Evolutionary conservation across 441 rosid species (phyloP), one percentile per base, ranked within the genome.

Genomic region (Mallotus repandus): DNA sequence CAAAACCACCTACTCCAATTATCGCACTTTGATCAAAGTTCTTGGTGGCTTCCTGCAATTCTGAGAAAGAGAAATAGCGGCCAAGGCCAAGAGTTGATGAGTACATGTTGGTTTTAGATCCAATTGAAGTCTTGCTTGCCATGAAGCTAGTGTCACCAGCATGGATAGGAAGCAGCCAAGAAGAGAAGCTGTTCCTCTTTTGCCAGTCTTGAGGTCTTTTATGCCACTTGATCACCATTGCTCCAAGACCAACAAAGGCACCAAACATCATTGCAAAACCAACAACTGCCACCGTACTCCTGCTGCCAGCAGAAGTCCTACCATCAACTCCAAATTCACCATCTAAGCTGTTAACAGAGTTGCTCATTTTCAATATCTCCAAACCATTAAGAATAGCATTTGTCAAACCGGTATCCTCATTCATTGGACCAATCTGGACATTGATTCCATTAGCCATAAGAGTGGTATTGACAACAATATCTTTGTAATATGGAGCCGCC

Each of bases 211-310:
- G 93, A 11, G 98, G 97, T 53, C 97, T 84, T 83, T 83, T 89
- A 69, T 87, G 94, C 98, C 97, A 92, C 78, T 84, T 90, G 46
- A 90, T 77, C 63, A 94, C 94, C 98, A 92, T 92, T 35, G 98
- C 97, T 16, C 98, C 98, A 12, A 94, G 91, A 10, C 98, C 97
- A 10, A 88, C 86, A 75, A 94, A 90, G 10, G 98, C 97, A 29
- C 98, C 98, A 58, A 94, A 94, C 98, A 89, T 93, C 99, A 91
- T 85, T 8, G 90, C 95, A 63, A 96, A 89, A 21, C 98, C 97
- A 0, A 93, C 97, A 0, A 89, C 88, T 60, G 91, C 97, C 61
- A 91, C 91, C 7, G 88, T 76, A 11, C 84, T 80, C 14, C 82
- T 85, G 66, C 75, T 79, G 55, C 81, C 74, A 13, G 58, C 41